Base-by-base conservation (phyloP, 805 yeast genomes). In the Ogataea haglerorum region DNA sequence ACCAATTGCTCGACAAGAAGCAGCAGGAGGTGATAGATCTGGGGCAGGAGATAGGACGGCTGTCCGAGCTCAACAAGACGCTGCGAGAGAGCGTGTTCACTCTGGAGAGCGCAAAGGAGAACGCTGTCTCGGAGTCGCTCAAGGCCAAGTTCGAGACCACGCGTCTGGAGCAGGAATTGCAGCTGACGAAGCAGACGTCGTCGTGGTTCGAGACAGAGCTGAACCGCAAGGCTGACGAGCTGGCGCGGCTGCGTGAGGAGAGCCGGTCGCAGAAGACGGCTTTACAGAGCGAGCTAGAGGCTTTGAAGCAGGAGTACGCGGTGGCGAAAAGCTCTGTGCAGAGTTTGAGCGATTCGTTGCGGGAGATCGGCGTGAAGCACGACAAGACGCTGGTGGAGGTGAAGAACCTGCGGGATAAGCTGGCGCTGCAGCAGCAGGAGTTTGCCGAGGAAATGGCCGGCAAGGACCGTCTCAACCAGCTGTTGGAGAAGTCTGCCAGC, bases 391-490 rank as follows among this genome's bases (percentile, higher is more conserved):
- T 75, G 19, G 48, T 67, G 2, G 67, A 75, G 40, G 58, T 78
- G 18, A 75, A 74, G 47, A 63, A 69, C 4, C 56, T 81, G 19
- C 70, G 69, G 17, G 77, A 72, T 47, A 64, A 70, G 19, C 47
- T 64, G 10, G 58, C 69, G 1, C 43, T 57, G 1, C 69, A 69
- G 27, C 72, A 78, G 47, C 76, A 71, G 25, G 75, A 71, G 26
- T 78, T 77, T 52, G 49, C 72, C 14, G 71, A 72, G 23, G 89
- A 82, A 53, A 72, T 80, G 62, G 58, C 76, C 2, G 61, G 76
- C 32, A 86, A 82, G 57, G 81, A 81, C 36, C 77, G 84, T 36
- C 60, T 81, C 27, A 65, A 77, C 5, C 77, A 74, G 30, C 63
- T 85, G 13, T 67, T 82, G 40, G 78, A 80, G 36, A 73, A 69